Conservation (phyloP, 495 filamentous ascomycete genomes). For the Xylaria flabelliformis region DNA sequence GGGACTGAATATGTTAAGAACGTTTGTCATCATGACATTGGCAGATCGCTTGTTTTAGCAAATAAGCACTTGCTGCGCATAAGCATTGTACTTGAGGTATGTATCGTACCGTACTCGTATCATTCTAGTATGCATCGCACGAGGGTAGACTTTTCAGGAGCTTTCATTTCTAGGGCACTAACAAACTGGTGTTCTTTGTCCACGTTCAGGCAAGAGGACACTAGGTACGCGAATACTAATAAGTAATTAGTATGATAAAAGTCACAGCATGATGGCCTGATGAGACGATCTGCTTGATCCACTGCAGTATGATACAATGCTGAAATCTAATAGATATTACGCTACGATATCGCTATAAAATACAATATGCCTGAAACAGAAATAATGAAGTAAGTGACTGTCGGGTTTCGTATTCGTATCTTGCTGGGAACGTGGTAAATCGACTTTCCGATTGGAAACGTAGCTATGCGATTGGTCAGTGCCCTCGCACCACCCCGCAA, state of each 20-base stretch:
- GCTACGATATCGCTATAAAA: constrained; percentile 1
- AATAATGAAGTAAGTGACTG: neutral
- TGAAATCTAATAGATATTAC: neutral
- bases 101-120: constrained; percentile 10
- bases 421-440: neutral
- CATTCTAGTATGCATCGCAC: constrained; percentile 3
- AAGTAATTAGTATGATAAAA: neutral
- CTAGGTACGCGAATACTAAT: neutral
- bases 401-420: constrained; percentile 23
- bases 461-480: constrained; percentile 10
- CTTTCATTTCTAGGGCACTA: neutral
- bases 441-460: constrained; percentile 15
- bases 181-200: neutral
- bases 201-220: no score
- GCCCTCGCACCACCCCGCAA: constrained; percentile 2
- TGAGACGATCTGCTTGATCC: constrained; percentile 15
- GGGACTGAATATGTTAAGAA: neutral
- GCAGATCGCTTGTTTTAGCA: neutral
- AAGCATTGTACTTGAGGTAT: neutral
- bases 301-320: neutral
- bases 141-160: neutral
- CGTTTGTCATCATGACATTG: constrained; percentile 13
- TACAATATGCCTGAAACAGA: constrained; percentile 5
- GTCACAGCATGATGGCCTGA: constrained; percentile 14
- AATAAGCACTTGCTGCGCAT: neutral